Percentiles rank a stretch among this genome's conserved stretches.
phyloP scores from a whole-genome alignment of 805 yeast genomes.

The Wickerhamiella sergipiensis region DNA sequence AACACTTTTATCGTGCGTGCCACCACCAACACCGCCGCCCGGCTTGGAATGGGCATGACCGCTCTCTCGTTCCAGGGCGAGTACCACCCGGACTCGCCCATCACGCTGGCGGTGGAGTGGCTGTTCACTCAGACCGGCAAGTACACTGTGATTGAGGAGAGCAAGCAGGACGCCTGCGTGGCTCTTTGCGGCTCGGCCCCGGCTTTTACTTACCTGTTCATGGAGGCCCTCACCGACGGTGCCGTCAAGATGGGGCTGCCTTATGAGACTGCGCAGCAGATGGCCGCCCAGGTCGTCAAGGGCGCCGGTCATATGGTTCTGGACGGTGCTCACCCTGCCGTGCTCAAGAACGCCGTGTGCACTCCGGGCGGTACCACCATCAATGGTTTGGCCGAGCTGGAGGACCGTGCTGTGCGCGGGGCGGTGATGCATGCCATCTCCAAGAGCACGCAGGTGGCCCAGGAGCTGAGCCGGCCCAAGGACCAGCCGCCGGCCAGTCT shows the following conservation, averaged over 20 bases:
- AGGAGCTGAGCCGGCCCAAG: slow-evolving; percentile 7
- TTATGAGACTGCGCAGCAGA: slow-evolving; percentile 60
- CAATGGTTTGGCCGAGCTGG: slow-evolving; percentile 86
- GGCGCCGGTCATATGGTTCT: slow-evolving; percentile 89
- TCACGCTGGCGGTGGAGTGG: slow-evolving; percentile 27
- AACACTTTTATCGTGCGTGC: slow-evolving; percentile 58
- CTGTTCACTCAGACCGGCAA: slow-evolving; percentile 30
- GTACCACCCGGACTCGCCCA: slow-evolving; percentile 19
- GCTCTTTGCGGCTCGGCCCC: slow-evolving; percentile 95
- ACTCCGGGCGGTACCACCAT: slow-evolving; percentile 98
- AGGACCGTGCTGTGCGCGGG: slow-evolving; percentile 77
- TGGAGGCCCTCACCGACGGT: slow-evolving; percentile 88
- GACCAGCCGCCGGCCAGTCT: slow-evolving; percentile 8
- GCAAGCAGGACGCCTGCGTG: slow-evolving; percentile 93
- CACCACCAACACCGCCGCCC: slow-evolving; percentile 98
- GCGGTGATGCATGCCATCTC: slow-evolving; percentile 81
- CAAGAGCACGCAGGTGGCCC: slow-evolving; percentile 78
- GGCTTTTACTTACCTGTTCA: slow-evolving; percentile 76
- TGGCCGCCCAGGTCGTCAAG: slow-evolving; percentile 87
- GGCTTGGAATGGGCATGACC: slow-evolving; percentile 87
- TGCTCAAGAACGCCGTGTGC: slow-evolving; percentile 72
- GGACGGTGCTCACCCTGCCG: slow-evolving; percentile 81
- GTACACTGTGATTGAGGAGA: slow-evolving; percentile 40
- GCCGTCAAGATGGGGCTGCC: slow-evolving; percentile 93
- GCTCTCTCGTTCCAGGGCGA: slow-evolving; percentile 66